A percentile compares a stretch with the other conserved stretches of the same genome.
Evolutionary conservation across 1,284 basidiomycete genomes (phyloP).

Genomic region (Ceraceosorus guamensis): DNA sequence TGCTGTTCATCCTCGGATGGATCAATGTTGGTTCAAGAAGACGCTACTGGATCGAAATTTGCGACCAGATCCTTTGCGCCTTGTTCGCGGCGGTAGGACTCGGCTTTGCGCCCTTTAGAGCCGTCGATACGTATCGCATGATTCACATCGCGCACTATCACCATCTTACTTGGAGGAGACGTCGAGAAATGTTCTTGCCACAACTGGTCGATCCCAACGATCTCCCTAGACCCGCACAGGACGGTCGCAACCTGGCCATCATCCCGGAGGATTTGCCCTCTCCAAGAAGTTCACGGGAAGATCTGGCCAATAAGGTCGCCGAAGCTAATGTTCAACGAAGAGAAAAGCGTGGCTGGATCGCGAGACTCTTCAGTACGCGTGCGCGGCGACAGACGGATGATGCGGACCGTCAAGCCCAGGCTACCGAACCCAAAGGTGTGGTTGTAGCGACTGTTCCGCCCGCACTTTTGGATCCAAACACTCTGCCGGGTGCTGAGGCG

Average conservation of each 20-base stretch:
- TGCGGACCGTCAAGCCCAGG: background rate
- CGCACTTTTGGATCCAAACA: no score
- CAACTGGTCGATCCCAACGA: conserved; percentile 39
- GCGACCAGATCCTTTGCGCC: conserved; percentile 45
- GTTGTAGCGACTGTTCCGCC: no score
- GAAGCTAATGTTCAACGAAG: background rate
- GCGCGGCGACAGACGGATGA: background rate
- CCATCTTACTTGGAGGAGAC: conserved; percentile 34
- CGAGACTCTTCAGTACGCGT: no score
- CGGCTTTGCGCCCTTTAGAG: conserved; percentile 43
- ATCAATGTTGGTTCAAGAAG: conserved; percentile 19
- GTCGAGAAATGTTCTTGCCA: conserved; percentile 28
- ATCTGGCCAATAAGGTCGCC: background rate
- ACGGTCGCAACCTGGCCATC: conserved; percentile 4
- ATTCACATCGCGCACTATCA: conserved; percentile 44
- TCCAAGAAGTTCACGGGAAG: background rate
- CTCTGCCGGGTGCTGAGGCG: no score
- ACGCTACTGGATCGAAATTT: conserved; percentile 45
- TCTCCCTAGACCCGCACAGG: conserved; percentile 17
- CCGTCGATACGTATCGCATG: conserved; percentile 46
- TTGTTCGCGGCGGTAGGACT: conserved; percentile 42
- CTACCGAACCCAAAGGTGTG: no score
- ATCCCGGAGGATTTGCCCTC: background rate
- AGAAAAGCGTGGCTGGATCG: no score
- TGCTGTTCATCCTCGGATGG: conserved; percentile 41